Conservation (phyloP, 2,329 filamentous ascomycete genomes). For the Fonsecaea erecta region DNA sequence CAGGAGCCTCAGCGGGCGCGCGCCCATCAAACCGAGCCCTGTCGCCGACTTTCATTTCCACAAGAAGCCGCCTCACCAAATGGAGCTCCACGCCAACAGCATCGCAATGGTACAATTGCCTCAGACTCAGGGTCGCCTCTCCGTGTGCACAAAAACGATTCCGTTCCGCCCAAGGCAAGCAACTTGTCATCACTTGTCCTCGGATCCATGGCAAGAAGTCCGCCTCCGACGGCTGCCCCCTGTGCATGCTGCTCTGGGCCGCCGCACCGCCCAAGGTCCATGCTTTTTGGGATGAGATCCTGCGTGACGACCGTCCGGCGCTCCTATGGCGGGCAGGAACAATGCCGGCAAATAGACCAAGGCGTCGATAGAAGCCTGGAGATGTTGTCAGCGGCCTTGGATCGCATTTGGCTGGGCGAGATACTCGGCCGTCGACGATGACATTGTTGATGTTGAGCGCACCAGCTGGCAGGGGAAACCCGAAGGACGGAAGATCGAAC, state of each 20-base stretch:
- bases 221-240: background rate
- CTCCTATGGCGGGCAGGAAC: no score
- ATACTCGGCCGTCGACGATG: no score
- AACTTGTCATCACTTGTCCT: no score
- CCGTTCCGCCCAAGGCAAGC: no score
- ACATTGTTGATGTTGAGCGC: no score
- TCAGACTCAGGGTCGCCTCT: conserved; percentile 14
- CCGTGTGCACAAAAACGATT: conserved; percentile 18
- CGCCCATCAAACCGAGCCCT: conserved; percentile 66
- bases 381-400: no score
- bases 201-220: no score
- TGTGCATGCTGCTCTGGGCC: conserved; percentile 3
- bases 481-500: no score
- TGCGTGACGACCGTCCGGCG: conserved; percentile 2
- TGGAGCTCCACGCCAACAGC: conserved; percentile 18
- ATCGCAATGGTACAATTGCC: conserved; percentile 16
- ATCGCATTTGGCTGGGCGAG: no score
- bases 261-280: conserved; percentile 5
- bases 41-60: conserved; percentile 96
- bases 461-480: no score
- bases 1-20: conserved; percentile 51
- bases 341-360: no score
- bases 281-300: conserved; percentile 2
- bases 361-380: no score
- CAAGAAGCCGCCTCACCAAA: conserved; percentile 62